Base-by-base conservation (phyloP, 108 stramenopile genomes). In the Nitzschia sp. region DNA sequence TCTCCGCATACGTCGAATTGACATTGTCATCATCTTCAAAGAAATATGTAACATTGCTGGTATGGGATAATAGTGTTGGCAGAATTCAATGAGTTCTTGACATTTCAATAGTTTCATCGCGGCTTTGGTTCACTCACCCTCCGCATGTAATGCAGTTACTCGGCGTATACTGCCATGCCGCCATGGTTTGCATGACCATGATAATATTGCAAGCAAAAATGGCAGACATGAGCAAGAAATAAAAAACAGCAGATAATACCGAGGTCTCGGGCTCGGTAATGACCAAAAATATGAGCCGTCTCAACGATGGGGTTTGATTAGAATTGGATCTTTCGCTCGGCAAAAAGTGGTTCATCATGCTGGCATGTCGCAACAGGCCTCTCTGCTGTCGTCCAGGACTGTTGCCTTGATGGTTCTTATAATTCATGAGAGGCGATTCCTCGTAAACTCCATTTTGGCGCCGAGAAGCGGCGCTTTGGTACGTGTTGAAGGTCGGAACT, bases 141-240 rank as follows among this genome's bases (percentile, higher is more conserved):
- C 73, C 79, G 49, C 86, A 91, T 13, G 59, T 64, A 6, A 18
- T 29, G 66, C 90, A 91, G 54, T 74, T 71, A 11, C 53, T 28
- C 11, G 87, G 90, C 0, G 63, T 73, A 46, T 71, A 85, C 49
- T 86, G 85, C 32, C 71, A 88, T 5, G 21, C 28, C 15, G 63
- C 18, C 82, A 86, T 81, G 35, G 90, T 91, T 77, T 88, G 85
- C 55, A 86, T 54, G 5, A 85, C 72, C 85, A 88, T 88, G 54
- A 91, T 54, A 46, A 80, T 64, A 58, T 83, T 87, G 8, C 54
- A 70, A 1, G 49, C 3, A 29, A 71, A 56, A 46, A 90, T 87
- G 38, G 77, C 67, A 17, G 82, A 18, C 27, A 90, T 67, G n/a
- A 91, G 21, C 11, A 80, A 32, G 1, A 82, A 55, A 71, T 84